Percentiles rank a stretch among this genome's conserved stretches.
These are phyloP conservation scores for Fusarium xyrophilum DNA, from an alignment of 2,329 filamentous ascomycete genomes.

Conservation along the genomic window DNA sequence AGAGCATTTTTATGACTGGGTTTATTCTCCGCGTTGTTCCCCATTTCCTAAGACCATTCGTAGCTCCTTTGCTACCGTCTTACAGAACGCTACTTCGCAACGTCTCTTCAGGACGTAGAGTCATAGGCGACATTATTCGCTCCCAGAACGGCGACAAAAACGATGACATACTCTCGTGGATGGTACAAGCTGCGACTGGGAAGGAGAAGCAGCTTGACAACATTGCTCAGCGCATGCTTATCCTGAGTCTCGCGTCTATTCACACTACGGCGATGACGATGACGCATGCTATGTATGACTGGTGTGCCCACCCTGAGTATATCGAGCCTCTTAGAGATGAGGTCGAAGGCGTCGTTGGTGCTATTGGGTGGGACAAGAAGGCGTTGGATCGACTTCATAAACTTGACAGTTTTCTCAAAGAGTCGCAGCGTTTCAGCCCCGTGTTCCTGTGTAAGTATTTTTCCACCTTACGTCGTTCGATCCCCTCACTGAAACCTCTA, in stretches of 20 bases:
- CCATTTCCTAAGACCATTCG: neutral
- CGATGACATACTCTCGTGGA: neutral
- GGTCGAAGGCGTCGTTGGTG: neutral
- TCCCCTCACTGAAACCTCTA: neutral
- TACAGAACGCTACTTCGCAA: neutral
- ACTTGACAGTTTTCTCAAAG: neutral
- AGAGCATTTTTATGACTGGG: neutral
- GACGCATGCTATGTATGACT: neutral
- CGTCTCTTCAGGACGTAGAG: neutral
- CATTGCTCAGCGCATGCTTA: neutral
- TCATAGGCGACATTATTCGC: neutral
- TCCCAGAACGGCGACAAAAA: neutral
- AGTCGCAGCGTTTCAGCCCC: neutral
- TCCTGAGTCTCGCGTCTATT: neutral
- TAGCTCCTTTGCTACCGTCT: neutral
- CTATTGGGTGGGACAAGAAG: neutral
- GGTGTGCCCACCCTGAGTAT: neutral
- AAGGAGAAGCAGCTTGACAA: neutral
- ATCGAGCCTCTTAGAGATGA: neutral
- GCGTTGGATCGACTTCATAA: neutral
- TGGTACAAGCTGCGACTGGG: neutral
- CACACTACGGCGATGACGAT: neutral
- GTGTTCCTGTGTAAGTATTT: neutral
- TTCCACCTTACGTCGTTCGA: fast-evolving
- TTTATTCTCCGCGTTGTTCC: neutral